A percentile compares a stretch with the other conserved stretches of the same genome.
Evolutionary conservation across 2,329 filamentous ascomycete species (phyloP).

Genomic region (Ambrosiella cleistominuta): DNA sequence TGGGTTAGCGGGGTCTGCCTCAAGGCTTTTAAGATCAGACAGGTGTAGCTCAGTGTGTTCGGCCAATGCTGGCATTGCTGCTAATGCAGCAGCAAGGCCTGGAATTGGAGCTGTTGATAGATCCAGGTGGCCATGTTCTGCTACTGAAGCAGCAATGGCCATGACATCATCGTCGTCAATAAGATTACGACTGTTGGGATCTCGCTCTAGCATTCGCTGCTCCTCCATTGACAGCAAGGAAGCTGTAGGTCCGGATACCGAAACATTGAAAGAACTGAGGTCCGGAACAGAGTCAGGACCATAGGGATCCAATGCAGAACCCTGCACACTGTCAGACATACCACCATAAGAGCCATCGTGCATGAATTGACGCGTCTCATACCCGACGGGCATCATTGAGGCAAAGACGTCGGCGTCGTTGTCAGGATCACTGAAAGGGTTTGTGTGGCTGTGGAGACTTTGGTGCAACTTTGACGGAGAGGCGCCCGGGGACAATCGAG

Average conservation of each 20-base stretch:
- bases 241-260: slow-evolving; percentile 18
- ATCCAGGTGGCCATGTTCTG: slow-evolving; percentile 9
- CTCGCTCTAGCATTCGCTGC: slow-evolving; percentile 12
- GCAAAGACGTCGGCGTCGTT: slow-evolving; percentile 10
- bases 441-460: slow-evolving; percentile 14
- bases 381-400: slow-evolving; percentile 32
- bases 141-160: slow-evolving; percentile 10
- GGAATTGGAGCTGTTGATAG: slow-evolving; percentile 11
- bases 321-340: slow-evolving; percentile 20
- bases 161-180: slow-evolving; percentile 10
- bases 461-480: slow-evolving; percentile 6
- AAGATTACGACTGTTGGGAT: slow-evolving; percentile 7
- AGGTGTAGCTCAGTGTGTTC: slow-evolving; percentile 17
- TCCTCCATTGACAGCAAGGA: slow-evolving; percentile 23
- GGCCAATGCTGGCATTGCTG: slow-evolving; percentile 8
- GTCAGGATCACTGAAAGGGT: slow-evolving; percentile 11
- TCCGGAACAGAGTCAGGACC: slow-evolving; percentile 27
- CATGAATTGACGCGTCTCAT: slow-evolving; percentile 31
- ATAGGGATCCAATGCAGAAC: slow-evolving; percentile 22
- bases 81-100: slow-evolving; percentile 4
- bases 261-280: slow-evolving; percentile 25
- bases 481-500: slow-evolving; percentile 7
- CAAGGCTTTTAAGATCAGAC: slow-evolving; percentile 7
- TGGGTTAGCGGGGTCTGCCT: slow-evolving; percentile 1
- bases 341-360: slow-evolving; percentile 31